Base-by-base conservation (phyloP, 2,329 filamentous ascomycete genomes). In the Ceratocystis destructans region DNA sequence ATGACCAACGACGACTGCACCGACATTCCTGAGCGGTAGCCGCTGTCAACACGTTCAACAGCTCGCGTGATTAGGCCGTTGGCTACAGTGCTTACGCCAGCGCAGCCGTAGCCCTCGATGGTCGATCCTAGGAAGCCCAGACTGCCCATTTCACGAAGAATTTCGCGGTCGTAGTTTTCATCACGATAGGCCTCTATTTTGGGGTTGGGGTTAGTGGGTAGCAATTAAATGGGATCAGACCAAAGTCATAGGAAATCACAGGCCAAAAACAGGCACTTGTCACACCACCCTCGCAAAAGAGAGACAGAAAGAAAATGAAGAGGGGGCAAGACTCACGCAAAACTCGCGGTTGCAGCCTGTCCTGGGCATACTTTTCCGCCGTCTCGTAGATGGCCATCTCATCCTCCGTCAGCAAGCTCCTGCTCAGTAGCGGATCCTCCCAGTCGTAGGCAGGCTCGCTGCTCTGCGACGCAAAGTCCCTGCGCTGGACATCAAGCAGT, bases 1-100 rank as follows among this genome's bases (percentile, higher is more conserved):
- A 96, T 96, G 25, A 87, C 89, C n/a, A 96, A 79, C 0, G 91
- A 94, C 68, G 89, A 93, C 75, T 96, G 91, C 22, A 96, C 92
- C 5, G 90, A 95, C 87, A 96, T 95, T 70, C 89, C 91, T 62
- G 90, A 95, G 67, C 92, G 84, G 76, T 96, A 96, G 62, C 91
- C 92, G 68, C 89, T 94, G 74, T 96, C 91, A 33, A 96, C 89
- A 67, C 90, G 84, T 77, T 96, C 91, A 20, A 96, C 90, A 69
- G 92, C 91, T 73, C 90, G 85, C 22, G 90, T 95, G 75, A 96
- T 96, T 69, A 96, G 79, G 25, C 90, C 91, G n/a, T 87, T 88
- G 7, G 91, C 91, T 59, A 96, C 90, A 65, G 87, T 92, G 70
- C 89, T 93, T 31, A 89, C 88, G 65, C 91, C 91, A 3, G 91